A percentile compares a stretch with the other conserved stretches of the same genome.
Conservation (phyloP, 768 basidiomycete species). For the Mycena vulgaris region DNA sequence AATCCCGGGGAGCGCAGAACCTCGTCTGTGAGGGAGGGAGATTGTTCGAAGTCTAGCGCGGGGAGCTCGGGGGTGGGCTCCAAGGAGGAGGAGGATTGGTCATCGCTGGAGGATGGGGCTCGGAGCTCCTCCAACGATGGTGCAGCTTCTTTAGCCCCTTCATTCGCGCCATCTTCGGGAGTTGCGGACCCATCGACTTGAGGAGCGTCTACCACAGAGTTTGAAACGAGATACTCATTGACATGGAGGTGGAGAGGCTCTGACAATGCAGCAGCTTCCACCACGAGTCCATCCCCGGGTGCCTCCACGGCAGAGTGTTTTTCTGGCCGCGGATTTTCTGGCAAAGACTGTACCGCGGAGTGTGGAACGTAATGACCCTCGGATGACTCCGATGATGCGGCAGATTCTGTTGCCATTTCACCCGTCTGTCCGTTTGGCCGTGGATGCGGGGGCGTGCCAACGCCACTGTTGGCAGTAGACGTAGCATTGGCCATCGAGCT, state of each 20-base stretch:
- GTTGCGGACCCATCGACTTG: neutral
- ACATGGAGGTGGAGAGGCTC: too few relatives aligned
- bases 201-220: too few relatives aligned
- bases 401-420: too few relatives aligned
- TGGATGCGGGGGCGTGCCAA: neutral
- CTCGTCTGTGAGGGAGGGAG: constrained; percentile 28
- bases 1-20: constrained; percentile 25
- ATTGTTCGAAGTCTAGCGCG: constrained; percentile 10
- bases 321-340: neutral
- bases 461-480: neutral
- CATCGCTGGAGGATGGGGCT: neutral
- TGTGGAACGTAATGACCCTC: too few relatives aligned
- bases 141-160: neutral
- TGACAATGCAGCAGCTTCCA: neutral
- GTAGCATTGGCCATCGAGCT: neutral
- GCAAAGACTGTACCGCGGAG: too few relatives aligned
- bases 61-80: constrained; percentile 23
- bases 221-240: too few relatives aligned
- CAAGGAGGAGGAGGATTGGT: too few relatives aligned
- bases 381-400: too few relatives aligned
- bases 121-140: neutral
- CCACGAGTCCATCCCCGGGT: neutral
- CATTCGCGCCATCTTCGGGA: neutral
- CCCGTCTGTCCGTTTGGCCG: too few relatives aligned
- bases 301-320: neutral